Conservation (phyloP, 805 yeast species). For the Saturnispora serradocipensis region DNA sequence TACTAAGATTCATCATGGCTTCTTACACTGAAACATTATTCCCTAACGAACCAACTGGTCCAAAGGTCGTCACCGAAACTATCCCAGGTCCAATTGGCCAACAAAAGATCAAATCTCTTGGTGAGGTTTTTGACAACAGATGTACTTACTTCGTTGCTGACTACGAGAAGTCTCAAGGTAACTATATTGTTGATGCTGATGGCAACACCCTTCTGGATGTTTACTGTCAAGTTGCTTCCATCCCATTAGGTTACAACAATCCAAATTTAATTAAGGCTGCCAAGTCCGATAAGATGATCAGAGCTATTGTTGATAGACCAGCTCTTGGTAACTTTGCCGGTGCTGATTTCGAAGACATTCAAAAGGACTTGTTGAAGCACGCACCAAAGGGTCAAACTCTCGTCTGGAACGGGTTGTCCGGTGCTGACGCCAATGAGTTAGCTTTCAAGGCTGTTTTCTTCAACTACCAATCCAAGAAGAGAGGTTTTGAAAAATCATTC, state of each 20-base stretch:
- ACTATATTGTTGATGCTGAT: constrained; percentile 73
- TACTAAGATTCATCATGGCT: constrained; percentile 6
- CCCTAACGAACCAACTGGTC: constrained; percentile 73
- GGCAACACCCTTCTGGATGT: constrained; percentile 69
- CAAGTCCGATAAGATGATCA: constrained; percentile 56
- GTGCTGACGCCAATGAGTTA: constrained; percentile 83
- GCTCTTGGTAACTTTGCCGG: constrained; percentile 81
- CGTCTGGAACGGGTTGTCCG: constrained; percentile 75
- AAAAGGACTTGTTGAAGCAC: constrained; percentile 53
- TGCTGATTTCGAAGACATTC: constrained; percentile 40
- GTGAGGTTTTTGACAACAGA: constrained; percentile 58
- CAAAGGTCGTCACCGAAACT: constrained; percentile 45
- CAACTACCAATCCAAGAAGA: constrained; percentile 60
- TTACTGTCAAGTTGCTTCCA: constrained; percentile 79
- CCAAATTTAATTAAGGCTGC: constrained; percentile 66
- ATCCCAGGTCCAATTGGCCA: constrained; percentile 74
- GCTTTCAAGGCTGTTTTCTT: constrained; percentile 86
- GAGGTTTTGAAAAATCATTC: constrained; percentile 56
- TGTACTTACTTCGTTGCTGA: constrained; percentile 71
- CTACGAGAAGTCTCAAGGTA: constrained; percentile 65
- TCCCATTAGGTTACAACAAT: constrained; percentile 79
- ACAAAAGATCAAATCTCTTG: constrained; percentile 43
- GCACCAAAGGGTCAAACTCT: constrained; percentile 74
- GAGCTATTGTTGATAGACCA: constrained; percentile 74
- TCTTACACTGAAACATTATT: constrained; percentile 50